Percentiles rank a stretch among this genome's conserved stretches.
These are phyloP conservation scores for Phytophthora melonis DNA, from an alignment of 352 stramenopile genomes.

Conservation along the genomic window DNA sequence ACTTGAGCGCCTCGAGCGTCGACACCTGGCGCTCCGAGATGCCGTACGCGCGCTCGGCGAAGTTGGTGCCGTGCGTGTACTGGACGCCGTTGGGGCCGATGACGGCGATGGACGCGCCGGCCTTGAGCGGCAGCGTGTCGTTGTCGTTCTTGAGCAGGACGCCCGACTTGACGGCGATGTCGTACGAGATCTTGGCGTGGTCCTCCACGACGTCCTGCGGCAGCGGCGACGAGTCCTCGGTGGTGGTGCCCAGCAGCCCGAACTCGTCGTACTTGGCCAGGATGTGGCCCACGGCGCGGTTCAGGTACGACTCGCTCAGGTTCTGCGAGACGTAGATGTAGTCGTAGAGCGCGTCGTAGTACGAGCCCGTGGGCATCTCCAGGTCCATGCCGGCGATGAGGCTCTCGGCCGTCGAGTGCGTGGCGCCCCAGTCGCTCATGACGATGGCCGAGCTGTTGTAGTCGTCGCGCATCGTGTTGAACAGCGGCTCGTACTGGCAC, in stretches of 20 bases:
- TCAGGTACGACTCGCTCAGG: conserved; percentile 46
- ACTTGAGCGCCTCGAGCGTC: conserved; percentile 34
- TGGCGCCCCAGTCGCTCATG: conserved; percentile 43
- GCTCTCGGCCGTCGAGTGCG: conserved; percentile 40
- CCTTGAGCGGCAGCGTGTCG: conserved; percentile 28
- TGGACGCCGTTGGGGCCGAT: conserved; percentile 47
- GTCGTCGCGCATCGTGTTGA: conserved; percentile 42
- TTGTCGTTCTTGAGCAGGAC: conserved; percentile 46
- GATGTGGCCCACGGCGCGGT: conserved; percentile 41
- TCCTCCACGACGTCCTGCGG: conserved; percentile 33
- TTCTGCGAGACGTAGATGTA: conserved; percentile 48
- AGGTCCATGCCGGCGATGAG: conserved; percentile 44
- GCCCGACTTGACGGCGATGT: conserved; percentile 46
- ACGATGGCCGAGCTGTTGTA: conserved; percentile 46
- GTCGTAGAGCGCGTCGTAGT: conserved; percentile 46
- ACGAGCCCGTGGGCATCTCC: conserved; percentile 41
- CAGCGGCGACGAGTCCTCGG: conserved; percentile 31
- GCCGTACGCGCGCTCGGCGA: conserved; percentile 41
- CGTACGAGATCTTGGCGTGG: conserved; percentile 39
- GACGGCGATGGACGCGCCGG: conserved; percentile 33
- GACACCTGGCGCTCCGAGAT: conserved; percentile 39
- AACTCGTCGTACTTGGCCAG: conserved; percentile 49
- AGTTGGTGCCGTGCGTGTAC: conserved; percentile 47
- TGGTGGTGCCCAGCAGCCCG: conserved; percentile 36
- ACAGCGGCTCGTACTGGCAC: conserved; percentile 41